Conservation (phyloP, 2,329 filamentous ascomycete species). For the Ophiostoma montium region DNA sequence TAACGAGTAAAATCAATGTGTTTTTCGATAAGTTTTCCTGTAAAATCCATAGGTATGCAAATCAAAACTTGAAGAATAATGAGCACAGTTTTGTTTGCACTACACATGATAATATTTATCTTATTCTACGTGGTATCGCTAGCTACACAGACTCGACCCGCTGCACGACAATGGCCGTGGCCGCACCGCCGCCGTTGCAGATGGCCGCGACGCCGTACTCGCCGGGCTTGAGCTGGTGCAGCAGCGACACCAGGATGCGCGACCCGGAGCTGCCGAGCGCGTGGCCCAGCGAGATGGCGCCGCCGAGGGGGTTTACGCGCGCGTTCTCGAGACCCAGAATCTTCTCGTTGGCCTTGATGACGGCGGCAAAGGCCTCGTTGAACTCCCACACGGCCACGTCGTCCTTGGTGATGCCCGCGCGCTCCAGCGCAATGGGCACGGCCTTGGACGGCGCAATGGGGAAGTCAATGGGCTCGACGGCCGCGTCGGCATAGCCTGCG, state of each 20-base stretch:
- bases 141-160: constrained; percentile 49
- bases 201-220: constrained; percentile 94
- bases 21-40: no score
- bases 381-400: constrained; percentile 96
- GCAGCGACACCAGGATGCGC: constrained; percentile 73
- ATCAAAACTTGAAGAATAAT: no score
- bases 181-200: constrained; percentile 90
- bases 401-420: constrained; percentile 80
- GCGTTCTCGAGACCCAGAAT: constrained; percentile 69
- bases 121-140: no score
- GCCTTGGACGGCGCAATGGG: constrained; percentile 85
- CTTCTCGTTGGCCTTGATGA: constrained; percentile 83
- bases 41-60: no score
- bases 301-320: constrained; percentile 75
- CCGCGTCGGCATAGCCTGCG: constrained; percentile 75
- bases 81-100: no score
- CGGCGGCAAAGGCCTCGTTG: constrained; percentile 93
- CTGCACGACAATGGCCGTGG: constrained; percentile 84
- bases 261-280: constrained; percentile 88
- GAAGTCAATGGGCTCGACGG: constrained; percentile 85
- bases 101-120: no score
- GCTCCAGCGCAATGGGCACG: constrained; percentile 74
- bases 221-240: constrained; percentile 82
- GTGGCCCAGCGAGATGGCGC: constrained; percentile 84
- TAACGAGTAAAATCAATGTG: no score